Conservation (phyloP, 75 land plant genomes). For the Cunninghamia lanceolata region DNA sequence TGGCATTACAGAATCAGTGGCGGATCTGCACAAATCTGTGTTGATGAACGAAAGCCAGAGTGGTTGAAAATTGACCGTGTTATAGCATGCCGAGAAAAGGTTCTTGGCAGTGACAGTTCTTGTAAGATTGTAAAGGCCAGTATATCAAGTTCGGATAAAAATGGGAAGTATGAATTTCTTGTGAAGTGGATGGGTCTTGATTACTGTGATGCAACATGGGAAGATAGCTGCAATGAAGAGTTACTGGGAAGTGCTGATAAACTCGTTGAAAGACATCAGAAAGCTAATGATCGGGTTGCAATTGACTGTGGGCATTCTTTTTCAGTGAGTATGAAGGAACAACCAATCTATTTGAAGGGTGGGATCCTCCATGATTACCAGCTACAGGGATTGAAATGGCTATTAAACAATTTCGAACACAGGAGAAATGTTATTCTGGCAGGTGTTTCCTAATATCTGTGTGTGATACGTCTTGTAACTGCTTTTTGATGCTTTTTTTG, state of each 20-base stretch:
- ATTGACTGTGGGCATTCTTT: not conserved
- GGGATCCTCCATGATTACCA: conserved; percentile 30
- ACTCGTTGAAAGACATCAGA: conserved; percentile 25
- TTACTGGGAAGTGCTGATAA: conserved; percentile 19
- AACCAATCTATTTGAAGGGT: conserved; percentile 29
- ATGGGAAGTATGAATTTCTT: conserved; percentile 24
- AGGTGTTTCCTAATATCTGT: conserved; percentile 16
- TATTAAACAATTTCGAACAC: conserved; percentile 25
- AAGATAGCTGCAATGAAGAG: conserved; percentile 19
- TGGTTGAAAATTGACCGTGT: conserved; percentile 38
- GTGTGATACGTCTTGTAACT: not conserved
- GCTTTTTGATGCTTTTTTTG: not conserved
- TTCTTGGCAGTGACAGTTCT: not conserved
- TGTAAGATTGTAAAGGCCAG: not conserved
- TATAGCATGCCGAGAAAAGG: conserved; percentile 31
- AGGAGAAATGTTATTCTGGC: conserved; percentile 38
- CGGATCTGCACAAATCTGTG: not conserved
- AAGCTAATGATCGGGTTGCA: conserved; percentile 12
- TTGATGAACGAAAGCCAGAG: conserved; percentile 34
- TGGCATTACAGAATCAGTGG: not conserved
- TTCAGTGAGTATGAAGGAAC: conserved; percentile 11
- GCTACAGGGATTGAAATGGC: conserved; percentile 35
- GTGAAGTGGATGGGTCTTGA: conserved; percentile 37
- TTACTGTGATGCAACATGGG: conserved; percentile 39
- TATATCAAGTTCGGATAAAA: not conserved